phyloP scores from a whole-genome alignment of 2,329 filamentous ascomycete genomes.

The Albophoma yamanashiensis region DNA sequence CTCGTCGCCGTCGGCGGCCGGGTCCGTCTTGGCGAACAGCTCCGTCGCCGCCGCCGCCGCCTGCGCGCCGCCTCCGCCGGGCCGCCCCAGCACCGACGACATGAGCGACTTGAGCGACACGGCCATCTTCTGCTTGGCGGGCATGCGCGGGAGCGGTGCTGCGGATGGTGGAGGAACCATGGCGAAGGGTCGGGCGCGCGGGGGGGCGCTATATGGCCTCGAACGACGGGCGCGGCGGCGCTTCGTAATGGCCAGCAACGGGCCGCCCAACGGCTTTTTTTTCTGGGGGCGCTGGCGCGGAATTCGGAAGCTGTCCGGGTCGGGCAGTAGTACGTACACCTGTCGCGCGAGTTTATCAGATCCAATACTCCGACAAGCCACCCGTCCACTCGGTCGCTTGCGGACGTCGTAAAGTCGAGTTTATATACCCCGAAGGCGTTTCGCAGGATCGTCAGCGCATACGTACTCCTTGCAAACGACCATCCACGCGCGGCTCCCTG shows the following conservation, averaged over 20 bases:
- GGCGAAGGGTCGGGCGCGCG: neutral
- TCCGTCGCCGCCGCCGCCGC: slow-evolving; percentile 20
- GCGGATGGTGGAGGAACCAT: neutral
- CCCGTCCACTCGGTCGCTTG: neutral
- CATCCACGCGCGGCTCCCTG: neutral
- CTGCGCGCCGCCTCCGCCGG: slow-evolving; percentile 13
- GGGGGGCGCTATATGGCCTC: neutral
- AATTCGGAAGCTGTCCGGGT: neutral
- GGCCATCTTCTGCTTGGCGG: slow-evolving; percentile 30
- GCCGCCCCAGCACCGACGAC: slow-evolving; percentile 17
- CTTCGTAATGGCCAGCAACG: neutral
- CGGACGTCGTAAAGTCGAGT: neutral
- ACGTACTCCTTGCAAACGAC: neutral
- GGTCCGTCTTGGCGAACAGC: slow-evolving; percentile 66
- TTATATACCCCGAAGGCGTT: neutral
- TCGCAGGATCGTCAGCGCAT: neutral
- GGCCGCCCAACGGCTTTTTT: neutral
- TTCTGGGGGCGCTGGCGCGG: neutral
- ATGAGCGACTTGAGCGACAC: slow-evolving; percentile 23
- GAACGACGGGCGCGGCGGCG: neutral
- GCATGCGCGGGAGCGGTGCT: slow-evolving; percentile 13
- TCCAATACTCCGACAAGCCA: neutral
- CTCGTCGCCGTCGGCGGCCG: slow-evolving; percentile 75
- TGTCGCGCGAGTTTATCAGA: slow-evolving; percentile 1
- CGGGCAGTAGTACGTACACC: neutral